Conservation (phyloP, 805 yeast species). For the Starmerella sp. region DNA sequence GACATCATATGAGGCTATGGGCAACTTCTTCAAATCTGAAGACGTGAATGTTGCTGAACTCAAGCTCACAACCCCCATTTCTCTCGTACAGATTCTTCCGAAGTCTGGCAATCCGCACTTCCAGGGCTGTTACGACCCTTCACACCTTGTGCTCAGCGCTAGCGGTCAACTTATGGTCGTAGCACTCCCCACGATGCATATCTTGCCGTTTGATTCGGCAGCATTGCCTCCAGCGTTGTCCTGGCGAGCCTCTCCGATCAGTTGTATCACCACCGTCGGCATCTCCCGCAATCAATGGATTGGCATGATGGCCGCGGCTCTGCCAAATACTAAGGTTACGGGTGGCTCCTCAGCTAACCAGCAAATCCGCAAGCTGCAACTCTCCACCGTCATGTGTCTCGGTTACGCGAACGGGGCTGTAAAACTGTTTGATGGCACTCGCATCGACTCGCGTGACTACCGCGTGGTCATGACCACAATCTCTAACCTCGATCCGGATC, state of each 20-base stretch:
- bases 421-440: conserved; percentile 70
- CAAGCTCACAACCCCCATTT: conserved; percentile 5
- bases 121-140: conserved; percentile 69
- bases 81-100: conserved; percentile 10
- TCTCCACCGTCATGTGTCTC: conserved; percentile 39
- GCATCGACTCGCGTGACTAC: conserved; percentile 54
- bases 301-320: conserved; percentile 55
- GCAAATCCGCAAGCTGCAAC: conserved; percentile 38
- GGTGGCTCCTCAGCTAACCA: conserved; percentile 70
- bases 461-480: conserved; percentile 51
- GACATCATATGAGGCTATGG: conserved; percentile 77
- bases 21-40: conserved; percentile 48
- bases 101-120: conserved; percentile 31
- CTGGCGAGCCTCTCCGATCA: conserved; percentile 64
- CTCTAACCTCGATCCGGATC: conserved; percentile 30
- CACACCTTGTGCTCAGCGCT: conserved; percentile 41
- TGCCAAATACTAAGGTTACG: conserved; percentile 39
- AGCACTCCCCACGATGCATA: conserved; percentile 18
- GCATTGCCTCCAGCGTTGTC: conserved; percentile 72
- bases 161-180: conserved; percentile 10
- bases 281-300: conserved; percentile 63
- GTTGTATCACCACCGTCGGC: conserved; percentile 42
- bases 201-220: conserved; percentile 40
- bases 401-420: conserved; percentile 79
- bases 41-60: conserved; percentile 26